A percentile compares a stretch with the other conserved stretches of the same genome.
These are phyloP conservation scores for Claviceps pusilla DNA, from an alignment of 2,329 filamentous ascomycete species.

Conservation along the genomic window DNA sequence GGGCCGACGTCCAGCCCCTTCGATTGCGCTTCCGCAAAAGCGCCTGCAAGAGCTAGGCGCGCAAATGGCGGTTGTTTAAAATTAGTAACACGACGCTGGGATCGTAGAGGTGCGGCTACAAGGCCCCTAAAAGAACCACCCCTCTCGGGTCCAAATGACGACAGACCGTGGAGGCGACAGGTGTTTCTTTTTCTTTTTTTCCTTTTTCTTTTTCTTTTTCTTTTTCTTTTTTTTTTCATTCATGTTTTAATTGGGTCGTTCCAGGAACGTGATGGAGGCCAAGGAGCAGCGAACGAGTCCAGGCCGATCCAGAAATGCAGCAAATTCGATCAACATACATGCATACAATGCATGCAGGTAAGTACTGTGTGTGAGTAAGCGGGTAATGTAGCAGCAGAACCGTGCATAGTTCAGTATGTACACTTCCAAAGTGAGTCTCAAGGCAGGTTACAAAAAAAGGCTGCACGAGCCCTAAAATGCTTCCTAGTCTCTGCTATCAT, in stretches of 20 bases:
- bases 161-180: not conserved
- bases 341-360: not conserved
- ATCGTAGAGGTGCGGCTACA: not conserved
- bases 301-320: too few relatives aligned
- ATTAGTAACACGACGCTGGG: not conserved
- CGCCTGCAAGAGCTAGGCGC: not conserved
- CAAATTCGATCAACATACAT: too few relatives aligned
- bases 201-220: too few relatives aligned
- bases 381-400: too few relatives aligned
- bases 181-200: not conserved
- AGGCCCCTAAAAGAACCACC: not conserved
- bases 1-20: not conserved
- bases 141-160: not conserved
- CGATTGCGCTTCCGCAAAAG: not conserved
- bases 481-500: not conserved
- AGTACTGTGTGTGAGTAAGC: too few relatives aligned
- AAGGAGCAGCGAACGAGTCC: not conserved
- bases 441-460: not conserved
- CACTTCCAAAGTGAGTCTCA: too few relatives aligned
- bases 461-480: not conserved
- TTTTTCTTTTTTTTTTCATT: too few relatives aligned
- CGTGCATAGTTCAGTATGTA: too few relatives aligned
- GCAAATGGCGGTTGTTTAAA: slow-evolving; percentile 1
- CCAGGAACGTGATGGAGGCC: not conserved
- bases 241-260: too few relatives aligned